These are phyloP conservation scores for Forsythia viridissima DNA, from an alignment of 257 asterid genomes.

Conservation along the genomic window DNA sequence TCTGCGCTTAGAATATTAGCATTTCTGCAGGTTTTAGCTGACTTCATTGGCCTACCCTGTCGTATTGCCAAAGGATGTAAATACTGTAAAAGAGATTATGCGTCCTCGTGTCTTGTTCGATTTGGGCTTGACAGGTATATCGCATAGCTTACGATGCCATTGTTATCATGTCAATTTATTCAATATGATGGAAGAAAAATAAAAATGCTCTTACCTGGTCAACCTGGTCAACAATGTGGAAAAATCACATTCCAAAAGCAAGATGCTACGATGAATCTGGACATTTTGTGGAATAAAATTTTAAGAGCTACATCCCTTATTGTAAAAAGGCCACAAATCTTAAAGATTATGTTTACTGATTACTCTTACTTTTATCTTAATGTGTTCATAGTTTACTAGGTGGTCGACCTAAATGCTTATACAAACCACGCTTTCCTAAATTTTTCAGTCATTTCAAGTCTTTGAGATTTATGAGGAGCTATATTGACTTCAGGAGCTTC, in stretches of 20 bases:
- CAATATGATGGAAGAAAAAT: neutral
- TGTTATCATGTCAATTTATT: slow-evolving; percentile 17
- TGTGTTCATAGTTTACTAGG: slow-evolving; percentile 3
- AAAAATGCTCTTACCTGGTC: slow-evolving; percentile 11
- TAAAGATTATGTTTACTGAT: neutral
- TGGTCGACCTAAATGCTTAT: slow-evolving; percentile 2
- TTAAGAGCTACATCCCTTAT: neutral
- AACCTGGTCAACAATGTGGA: slow-evolving; percentile 11
- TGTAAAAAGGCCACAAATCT: neutral
- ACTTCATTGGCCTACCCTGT: slow-evolving; percentile 85
- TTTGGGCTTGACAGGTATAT: slow-evolving; percentile 83
- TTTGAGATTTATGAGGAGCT: slow-evolving; percentile 16
- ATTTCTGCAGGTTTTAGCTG: slow-evolving; percentile 84
- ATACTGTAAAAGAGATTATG: slow-evolving; percentile 74
- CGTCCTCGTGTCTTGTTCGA: slow-evolving; percentile 94
- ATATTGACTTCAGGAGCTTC: slow-evolving; percentile 3
- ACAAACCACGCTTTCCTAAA: slow-evolving; percentile 6
- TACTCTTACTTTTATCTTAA: neutral
- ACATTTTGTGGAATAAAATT: neutral
- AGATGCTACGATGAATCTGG: neutral
- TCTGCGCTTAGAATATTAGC: slow-evolving; percentile 19
- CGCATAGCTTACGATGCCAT: slow-evolving; percentile 17
- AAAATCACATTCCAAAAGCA: neutral
- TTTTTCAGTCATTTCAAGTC: slow-evolving; percentile 9
- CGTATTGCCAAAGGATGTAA: slow-evolving; percentile 97